phyloP scores from a whole-genome alignment of 176 grass and related monocot genomes.

The Carex kokanica region DNA sequence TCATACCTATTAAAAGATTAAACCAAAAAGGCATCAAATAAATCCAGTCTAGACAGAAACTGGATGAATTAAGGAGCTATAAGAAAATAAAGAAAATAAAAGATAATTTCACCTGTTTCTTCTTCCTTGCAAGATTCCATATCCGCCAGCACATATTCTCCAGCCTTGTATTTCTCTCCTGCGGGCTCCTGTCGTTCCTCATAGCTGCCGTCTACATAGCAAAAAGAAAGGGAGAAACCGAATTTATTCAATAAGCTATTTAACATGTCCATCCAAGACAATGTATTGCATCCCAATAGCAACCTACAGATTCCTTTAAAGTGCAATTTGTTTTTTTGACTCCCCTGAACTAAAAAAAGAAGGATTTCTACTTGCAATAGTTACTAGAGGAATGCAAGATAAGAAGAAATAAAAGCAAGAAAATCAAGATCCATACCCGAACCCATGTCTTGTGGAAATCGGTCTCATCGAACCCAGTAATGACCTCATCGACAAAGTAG shows the following conservation, averaged over 20 bases:
- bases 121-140: slow-evolving; percentile 84
- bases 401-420: not conserved
- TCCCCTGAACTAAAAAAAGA: not conserved
- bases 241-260: not conserved
- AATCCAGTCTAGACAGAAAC: not conserved
- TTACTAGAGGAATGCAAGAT: not conserved
- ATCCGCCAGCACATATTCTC: slow-evolving; percentile 94
- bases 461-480: slow-evolving; percentile 68
- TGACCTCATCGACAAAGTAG: slow-evolving; percentile 88
- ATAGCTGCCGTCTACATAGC: slow-evolving; percentile 42
- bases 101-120: slow-evolving; percentile 52
- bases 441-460: slow-evolving; percentile 75
- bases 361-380: not conserved
- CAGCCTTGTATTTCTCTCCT: slow-evolving; percentile 56
- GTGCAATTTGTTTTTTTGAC: not conserved
- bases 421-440: slow-evolving; percentile 30
- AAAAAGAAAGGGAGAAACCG: not conserved
- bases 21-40: not conserved
- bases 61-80: not conserved
- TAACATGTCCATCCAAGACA: not conserved
- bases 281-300: not conserved
- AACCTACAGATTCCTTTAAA: not conserved
- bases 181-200: slow-evolving; percentile 34
- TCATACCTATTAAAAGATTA: not conserved
- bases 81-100: not conserved